These are phyloP conservation scores for Clonostachys byssicola DNA, from an alignment of 2,329 filamentous ascomycete species.

Conservation along the genomic window DNA sequence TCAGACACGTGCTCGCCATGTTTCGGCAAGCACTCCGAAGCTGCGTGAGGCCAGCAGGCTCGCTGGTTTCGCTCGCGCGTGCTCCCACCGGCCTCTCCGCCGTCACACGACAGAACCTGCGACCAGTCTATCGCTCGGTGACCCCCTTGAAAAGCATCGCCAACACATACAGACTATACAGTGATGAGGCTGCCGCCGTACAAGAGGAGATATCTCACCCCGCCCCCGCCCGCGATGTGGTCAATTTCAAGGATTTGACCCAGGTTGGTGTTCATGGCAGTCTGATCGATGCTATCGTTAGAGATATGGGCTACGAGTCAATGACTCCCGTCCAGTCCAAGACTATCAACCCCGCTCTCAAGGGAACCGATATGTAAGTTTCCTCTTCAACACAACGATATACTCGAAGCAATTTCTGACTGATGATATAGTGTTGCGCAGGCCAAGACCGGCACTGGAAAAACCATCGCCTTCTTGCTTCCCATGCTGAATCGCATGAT, in stretches of 20 bases:
- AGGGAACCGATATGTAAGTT: constrained; percentile 77
- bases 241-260: constrained; percentile 39
- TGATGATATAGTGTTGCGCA: constrained; percentile 67
- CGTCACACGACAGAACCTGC: constrained; percentile 11
- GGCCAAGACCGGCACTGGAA: constrained; percentile 95
- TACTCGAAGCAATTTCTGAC: neutral
- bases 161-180: constrained; percentile 27
- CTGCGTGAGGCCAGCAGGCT: constrained; percentile 28
- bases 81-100: constrained; percentile 15
- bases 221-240: constrained; percentile 15
- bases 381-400: too few species aligned
- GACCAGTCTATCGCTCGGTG: constrained; percentile 8
- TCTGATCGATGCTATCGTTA: constrained; percentile 64
- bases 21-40: constrained; percentile 31
- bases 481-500: constrained; percentile 81
- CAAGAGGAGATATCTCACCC: constrained; percentile 9
- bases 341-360: constrained; percentile 76
- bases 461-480: constrained; percentile 89
- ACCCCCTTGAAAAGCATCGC: constrained; percentile 12
- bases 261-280: constrained; percentile 53
- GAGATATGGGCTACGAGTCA: constrained; percentile 68
- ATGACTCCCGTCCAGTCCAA: constrained; percentile 93
- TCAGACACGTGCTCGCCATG: constrained; percentile 10
- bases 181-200: constrained; percentile 26
- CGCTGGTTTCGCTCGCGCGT: constrained; percentile 19